Base-by-base conservation (phyloP, 106 monocot species). In the Triglochin maritima region DNA sequence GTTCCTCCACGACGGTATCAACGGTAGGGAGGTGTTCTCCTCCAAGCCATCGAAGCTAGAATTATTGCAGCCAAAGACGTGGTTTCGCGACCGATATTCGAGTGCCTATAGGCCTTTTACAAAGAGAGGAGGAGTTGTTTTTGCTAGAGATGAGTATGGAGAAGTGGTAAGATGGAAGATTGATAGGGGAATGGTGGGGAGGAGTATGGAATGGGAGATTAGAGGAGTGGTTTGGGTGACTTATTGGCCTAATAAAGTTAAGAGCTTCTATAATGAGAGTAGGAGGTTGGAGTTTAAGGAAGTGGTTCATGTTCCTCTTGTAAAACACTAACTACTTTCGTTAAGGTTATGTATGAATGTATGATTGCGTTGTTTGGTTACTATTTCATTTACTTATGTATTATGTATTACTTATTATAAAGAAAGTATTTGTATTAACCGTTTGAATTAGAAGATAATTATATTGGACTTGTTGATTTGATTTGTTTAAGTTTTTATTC, bases 121-220 rank as follows among this genome's bases (percentile, higher is more conserved):
- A 0, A 88, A 78, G 65, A 66, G 84, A 67, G 88, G 88, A 44
- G 93, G 93, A 17, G 79, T 93, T 43, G 79, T 88, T 44, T 93
- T 93, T 68, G 93, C 86, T 12, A 72, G 83, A 44, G 93, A 89
- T 52, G 88, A 93, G 66, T 93, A 93, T 57, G 86, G 93, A 57
- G 93, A 93, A 8, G 80, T 64, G 16, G 86, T 84, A 45, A 62
- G 77, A 50, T 89, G 93, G 93, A 88, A 88, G 59, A 4, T 93
- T 56, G 71, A 78, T 57, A 47, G 57, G 47, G 54, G 49, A 55
- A 73, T 78, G 5, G 5, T 65, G 5, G 81, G 51, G 12, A 71
- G 50, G 49, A 63, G 80, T 5, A 85, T 85, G 82, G 79, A 88
- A 62, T 92, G 88, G 92, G 88, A 88, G 52, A 76, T 88, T 16